Conservation (phyloP, 2,329 filamentous ascomycete genomes). For the Xylaria arbuscula region DNA sequence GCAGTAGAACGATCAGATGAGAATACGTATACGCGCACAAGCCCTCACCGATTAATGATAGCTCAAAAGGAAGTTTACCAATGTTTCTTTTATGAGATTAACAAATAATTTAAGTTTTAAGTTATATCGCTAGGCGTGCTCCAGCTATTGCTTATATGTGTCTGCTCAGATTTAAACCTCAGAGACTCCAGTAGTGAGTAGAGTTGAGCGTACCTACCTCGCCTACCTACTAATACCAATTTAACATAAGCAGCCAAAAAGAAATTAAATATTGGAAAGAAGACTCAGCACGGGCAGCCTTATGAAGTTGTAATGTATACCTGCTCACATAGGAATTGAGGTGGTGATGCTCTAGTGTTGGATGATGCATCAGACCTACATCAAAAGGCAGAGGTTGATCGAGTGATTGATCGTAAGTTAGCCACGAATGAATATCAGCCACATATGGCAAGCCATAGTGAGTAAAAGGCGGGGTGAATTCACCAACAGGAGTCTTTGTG, state of each 20-base stretch:
- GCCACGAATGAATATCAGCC: constrained; percentile 19
- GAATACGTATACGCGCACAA: background rate
- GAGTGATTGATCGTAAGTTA: no score
- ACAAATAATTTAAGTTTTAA: no score
- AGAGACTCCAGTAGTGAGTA: background rate
- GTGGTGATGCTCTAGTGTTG: background rate
- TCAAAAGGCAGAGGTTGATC: background rate
- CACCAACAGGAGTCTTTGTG: background rate
- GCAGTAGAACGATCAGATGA: background rate
- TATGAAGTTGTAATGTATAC: no score
- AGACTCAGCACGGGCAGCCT: no score
- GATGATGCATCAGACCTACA: background rate
- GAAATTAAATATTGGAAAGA: no score
- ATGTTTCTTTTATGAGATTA: background rate
- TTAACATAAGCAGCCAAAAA: background rate
- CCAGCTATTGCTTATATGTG: no score
- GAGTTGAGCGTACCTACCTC: no score
- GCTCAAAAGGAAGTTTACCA: background rate
- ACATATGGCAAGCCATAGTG: constrained; percentile 27
- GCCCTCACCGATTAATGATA: background rate
- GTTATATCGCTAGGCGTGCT: no score
- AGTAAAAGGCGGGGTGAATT: constrained; percentile 28
- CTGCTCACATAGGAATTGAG: background rate
- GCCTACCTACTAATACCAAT: no score
- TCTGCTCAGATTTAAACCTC: background rate